phyloP scores from a whole-genome alignment of 2,329 filamentous ascomycete species.

The Aspergillus nomiae region DNA sequence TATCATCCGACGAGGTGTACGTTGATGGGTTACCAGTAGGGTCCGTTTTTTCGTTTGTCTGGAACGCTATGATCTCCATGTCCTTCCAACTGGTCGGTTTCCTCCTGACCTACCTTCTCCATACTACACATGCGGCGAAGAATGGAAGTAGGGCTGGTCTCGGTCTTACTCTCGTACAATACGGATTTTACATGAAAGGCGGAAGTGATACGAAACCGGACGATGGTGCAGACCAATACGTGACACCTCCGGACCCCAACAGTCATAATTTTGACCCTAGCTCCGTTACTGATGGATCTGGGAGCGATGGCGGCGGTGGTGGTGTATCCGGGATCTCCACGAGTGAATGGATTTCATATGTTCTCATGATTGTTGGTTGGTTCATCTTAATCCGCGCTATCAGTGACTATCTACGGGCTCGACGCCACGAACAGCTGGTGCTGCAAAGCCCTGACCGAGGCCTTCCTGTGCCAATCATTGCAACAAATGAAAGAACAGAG shows the following conservation, averaged over 20 bases:
- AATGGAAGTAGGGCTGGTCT: constrained; percentile 94
- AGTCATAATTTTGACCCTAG: constrained; percentile 82
- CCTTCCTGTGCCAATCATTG: constrained; percentile 80
- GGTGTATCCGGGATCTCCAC: constrained; percentile 63
- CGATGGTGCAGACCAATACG: constrained; percentile 44
- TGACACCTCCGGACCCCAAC: constrained; percentile 82
- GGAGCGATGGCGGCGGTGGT: constrained; percentile 41
- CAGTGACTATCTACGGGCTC: constrained; percentile 83
- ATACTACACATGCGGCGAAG: constrained; percentile 97
- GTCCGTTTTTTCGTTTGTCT: constrained; percentile 79
- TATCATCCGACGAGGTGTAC: constrained; percentile 92
- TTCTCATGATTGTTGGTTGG: constrained; percentile 96
- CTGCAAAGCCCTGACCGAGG: constrained; percentile 90
- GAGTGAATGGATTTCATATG: constrained; percentile 86
- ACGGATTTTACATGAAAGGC: constrained; percentile 92
- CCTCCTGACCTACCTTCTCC: constrained; percentile 93
- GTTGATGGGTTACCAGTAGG: constrained; percentile 91
- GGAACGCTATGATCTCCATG: constrained; percentile 90
- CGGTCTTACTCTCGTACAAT: constrained; percentile 93
- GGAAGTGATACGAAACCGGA: constrained; percentile 46
- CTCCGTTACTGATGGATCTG: constrained; percentile 54
- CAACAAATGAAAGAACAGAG: constrained; percentile 78
- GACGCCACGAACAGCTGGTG: constrained; percentile 89
- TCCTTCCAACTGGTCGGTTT: constrained; percentile 97
- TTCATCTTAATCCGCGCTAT: constrained; percentile 95